Conservation (phyloP, 768 basidiomycete species). For the Mycena filopes region DNA sequence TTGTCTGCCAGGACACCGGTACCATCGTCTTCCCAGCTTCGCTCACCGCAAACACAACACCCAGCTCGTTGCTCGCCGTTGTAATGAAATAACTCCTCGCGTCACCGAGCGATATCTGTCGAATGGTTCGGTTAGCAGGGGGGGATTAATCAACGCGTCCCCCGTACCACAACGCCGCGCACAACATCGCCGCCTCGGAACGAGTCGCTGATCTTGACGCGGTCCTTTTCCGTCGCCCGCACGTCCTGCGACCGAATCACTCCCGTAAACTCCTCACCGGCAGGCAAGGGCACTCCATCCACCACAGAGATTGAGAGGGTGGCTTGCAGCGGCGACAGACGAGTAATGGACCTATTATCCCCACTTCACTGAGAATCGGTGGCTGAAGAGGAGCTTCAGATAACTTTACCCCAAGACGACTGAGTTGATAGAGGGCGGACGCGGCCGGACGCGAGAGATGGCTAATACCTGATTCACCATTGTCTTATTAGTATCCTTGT, state of each 20-base stretch:
- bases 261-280: slow-evolving; percentile 89
- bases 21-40: slow-evolving; percentile 88
- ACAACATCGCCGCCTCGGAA: slow-evolving; percentile 94
- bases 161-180: slow-evolving; percentile 82
- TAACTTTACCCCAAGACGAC: slow-evolving; percentile 88
- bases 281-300: slow-evolving; percentile 83
- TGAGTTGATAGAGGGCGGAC: slow-evolving; percentile 80
- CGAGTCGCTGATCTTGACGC: slow-evolving; percentile 89
- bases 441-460: slow-evolving; percentile 72
- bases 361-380: too few species aligned
- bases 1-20: slow-evolving; percentile 90
- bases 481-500: slow-evolving; percentile 34
- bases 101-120: slow-evolving; percentile 94
- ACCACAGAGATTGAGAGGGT: slow-evolving; percentile 86
- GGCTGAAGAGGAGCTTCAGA: too few species aligned
- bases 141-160: neutral
- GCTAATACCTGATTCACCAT: slow-evolving; percentile 36
- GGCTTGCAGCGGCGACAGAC: slow-evolving; percentile 87
- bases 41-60: slow-evolving; percentile 91
- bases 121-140: neutral
- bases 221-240: slow-evolving; percentile 90
- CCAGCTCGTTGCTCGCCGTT: slow-evolving; percentile 89
- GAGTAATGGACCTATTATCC: slow-evolving; percentile 79
- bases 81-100: slow-evolving; percentile 93
- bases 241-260: slow-evolving; percentile 92